Percentiles rank a stretch among this genome's conserved stretches.
phyloP scores from a whole-genome alignment of 2,329 filamentous ascomycete genomes.

The Allantophomopsis lycopodina region DNA sequence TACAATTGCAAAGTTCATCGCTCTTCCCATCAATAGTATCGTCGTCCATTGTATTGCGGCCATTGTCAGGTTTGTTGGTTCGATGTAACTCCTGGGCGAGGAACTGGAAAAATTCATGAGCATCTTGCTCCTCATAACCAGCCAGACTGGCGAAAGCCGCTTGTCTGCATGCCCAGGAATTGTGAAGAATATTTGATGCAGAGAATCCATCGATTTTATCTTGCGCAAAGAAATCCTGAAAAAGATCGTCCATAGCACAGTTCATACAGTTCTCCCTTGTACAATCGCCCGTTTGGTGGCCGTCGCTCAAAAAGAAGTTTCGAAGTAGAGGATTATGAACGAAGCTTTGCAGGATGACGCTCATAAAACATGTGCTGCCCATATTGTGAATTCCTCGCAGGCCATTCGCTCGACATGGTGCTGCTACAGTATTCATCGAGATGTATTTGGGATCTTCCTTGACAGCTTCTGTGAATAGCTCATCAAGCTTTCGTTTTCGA shows the following conservation, averaged over 20 bases:
- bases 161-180: constrained; percentile 78
- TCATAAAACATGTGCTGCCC: constrained; percentile 97
- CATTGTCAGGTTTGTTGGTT: constrained; percentile 49
- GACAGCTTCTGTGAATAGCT: constrained; percentile 47
- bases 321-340: constrained; percentile 86
- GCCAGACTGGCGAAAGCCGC: constrained; percentile 61
- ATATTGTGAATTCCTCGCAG: constrained; percentile 92
- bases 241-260: constrained; percentile 62
- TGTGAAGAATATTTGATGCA: constrained; percentile 76
- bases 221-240: constrained; percentile 55
- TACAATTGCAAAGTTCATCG: constrained; percentile 54
- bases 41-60: constrained; percentile 28
- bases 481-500: constrained; percentile 66
- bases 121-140: constrained; percentile 90
- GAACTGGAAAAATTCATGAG: constrained; percentile 95
- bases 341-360: constrained; percentile 85
- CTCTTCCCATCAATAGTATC: constrained; percentile 1
- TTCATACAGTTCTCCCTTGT: constrained; percentile 46
- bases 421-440: constrained; percentile 60
- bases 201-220: constrained; percentile 84
- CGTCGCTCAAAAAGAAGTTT: constrained; percentile 85
- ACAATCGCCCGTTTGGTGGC: constrained; percentile 71
- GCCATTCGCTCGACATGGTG: constrained; percentile 76
- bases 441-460: constrained; percentile 69
- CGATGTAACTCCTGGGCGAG: constrained; percentile 84